Base-by-base conservation (phyloP, 2,329 filamentous ascomycete species). In the Pseudogymnoascus sp. region DNA sequence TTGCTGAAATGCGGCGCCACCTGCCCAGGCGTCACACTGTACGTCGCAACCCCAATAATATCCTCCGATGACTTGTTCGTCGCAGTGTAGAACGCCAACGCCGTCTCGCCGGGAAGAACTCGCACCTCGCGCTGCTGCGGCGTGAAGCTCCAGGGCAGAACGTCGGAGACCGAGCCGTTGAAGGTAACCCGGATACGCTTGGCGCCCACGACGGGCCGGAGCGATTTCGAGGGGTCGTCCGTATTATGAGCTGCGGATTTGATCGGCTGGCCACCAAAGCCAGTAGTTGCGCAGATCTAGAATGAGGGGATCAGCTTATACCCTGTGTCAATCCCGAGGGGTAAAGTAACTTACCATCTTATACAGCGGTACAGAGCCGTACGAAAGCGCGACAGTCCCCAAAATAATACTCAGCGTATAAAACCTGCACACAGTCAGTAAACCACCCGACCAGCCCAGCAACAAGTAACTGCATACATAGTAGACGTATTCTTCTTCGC, bases 1-100 rank as follows among this genome's bases (percentile, higher is more conserved):
- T 99, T 99, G 84, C 90, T 95, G 74, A 99, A 99, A 75, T 99
- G 99, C 1, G 91, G 92, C 47, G 94, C 93, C 50, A 96, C 92
- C 77, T 99, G 94, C 3, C 86, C 94, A 0, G 94, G 94, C 2
- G 93, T 97, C 31, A 99, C 95, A 72, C 91, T 96, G 77, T 99
- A 99, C 6, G 94, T 99, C 10, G 94, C 94, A 47, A 99, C 92
- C 59, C 94, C 94, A 71, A 99, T 97, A 70, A 99, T 97, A 78
- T 99, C 95, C 67, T 89, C 85, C 67, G 90, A 84, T 65, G 90
- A 91, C 67, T 85, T 88, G 79, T 99, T 99, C 63, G 92, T 97
- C 11, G 94, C 94, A 5, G 91, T 99, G 78, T 97, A 99, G 75
- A 99, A 99, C 3, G 95, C 94, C 67, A 99, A 80, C 4, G 94